phyloP scores from a whole-genome alignment of 495 filamentous ascomycete species.

The Aspergillus leporis region DNA sequence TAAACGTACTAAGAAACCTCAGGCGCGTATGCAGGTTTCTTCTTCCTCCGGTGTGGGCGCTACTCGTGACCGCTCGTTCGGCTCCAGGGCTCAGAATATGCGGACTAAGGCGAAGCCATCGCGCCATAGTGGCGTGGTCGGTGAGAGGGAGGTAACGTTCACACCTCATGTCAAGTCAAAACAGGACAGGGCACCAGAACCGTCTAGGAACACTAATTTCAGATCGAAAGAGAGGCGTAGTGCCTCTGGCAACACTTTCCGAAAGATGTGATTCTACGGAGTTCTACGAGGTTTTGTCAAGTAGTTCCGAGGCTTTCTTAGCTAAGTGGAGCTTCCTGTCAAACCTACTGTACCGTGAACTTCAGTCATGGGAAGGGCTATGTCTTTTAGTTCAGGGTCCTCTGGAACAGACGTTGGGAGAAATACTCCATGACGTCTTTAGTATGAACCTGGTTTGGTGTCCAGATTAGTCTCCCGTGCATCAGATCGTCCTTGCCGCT shows the following conservation, averaged over 20 bases:
- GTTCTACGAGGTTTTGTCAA: not conserved
- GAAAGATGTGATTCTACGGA: constrained; percentile 42
- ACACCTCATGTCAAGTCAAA: constrained; percentile 63
- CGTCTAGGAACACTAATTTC: constrained; percentile 31
- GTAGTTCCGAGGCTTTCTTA: not conserved
- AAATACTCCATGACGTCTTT: not conserved
- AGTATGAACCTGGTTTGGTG: not conserved
- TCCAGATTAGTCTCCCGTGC: not conserved
- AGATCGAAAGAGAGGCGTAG: constrained; percentile 49
- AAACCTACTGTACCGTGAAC: not conserved
- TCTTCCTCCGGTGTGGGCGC: constrained; percentile 48
- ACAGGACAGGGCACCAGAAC: constrained; percentile 31
- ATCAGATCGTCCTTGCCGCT: not conserved
- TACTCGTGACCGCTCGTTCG: constrained; percentile 63
- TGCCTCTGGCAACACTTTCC: constrained; percentile 55
- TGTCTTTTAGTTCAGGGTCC: not conserved
- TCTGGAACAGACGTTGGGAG: not conserved
- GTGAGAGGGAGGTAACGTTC: constrained; percentile 87
- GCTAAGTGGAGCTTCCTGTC: not conserved
- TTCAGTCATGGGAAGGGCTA: not conserved
- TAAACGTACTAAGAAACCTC: constrained; percentile 51
- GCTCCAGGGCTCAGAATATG: constrained; percentile 60
- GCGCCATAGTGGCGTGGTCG: constrained; percentile 60
- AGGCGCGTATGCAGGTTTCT: constrained; percentile 58
- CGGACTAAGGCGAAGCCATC: constrained; percentile 46